A percentile compares a stretch with the other conserved stretches of the same genome.
These are phyloP conservation scores for Raddia guianensis DNA, from an alignment of 176 grass and related monocot genomes.

Conservation along the genomic window DNA sequence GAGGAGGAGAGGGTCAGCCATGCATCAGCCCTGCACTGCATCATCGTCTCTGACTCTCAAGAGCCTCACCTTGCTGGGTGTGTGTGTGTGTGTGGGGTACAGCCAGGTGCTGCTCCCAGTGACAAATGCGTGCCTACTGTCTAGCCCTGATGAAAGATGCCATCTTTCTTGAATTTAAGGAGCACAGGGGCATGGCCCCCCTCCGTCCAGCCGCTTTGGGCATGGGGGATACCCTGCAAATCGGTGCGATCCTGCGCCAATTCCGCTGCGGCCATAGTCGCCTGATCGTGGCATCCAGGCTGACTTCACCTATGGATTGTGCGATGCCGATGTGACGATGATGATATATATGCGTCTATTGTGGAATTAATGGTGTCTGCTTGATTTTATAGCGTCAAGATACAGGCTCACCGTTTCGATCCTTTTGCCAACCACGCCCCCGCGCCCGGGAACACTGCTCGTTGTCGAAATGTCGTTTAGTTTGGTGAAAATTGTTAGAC, in stretches of 20 bases:
- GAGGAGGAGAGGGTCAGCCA: no score
- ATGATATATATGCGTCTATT: no score
- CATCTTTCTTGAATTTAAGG: conserved; percentile 38
- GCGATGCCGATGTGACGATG: no score
- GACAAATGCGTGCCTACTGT: conserved; percentile 33
- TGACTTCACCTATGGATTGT: neutral
- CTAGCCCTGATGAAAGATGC: conserved; percentile 21
- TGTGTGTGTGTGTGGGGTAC: neutral
- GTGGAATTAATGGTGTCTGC: no score
- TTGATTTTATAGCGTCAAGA: no score
- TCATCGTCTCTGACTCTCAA: neutral
- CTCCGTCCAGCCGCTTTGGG: conserved; percentile 6
- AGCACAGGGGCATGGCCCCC: neutral
- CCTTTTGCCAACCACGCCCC: no score
- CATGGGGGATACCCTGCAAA: conserved; percentile 26
- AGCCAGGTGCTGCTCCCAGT: conserved; percentile 11
- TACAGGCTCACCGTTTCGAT: no score
- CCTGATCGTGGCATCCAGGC: conserved; percentile 14
- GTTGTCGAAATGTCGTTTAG: no score
- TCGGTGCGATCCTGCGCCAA: neutral
- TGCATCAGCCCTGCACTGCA: no score
- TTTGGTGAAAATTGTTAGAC: no score
- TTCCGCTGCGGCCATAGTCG: neutral
- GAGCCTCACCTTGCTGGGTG: conserved; percentile 3
- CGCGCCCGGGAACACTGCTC: no score